Base-by-base conservation (phyloP, 805 yeast genomes). In the Huiozyma naganishii region DNA sequence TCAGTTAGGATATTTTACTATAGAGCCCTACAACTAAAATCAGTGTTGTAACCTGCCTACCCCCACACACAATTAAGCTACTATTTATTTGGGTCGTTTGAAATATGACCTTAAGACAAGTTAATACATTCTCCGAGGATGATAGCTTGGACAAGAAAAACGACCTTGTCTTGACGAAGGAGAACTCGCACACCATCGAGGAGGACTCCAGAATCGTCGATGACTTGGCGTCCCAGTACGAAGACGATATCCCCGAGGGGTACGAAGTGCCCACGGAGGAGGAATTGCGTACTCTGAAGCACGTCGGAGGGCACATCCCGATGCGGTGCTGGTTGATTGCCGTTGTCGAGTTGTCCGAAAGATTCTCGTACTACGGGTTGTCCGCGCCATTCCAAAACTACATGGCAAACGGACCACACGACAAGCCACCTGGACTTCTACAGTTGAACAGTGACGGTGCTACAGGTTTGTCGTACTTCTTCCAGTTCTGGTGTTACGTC, bases 401-500 rank as follows among this genome's bases (percentile, higher is more conserved):
- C 63, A 80, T 84, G 81, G 84, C 80, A 61, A 67, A 76, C 52
- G 51, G 69, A 41, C 68, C 71, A 40, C 53, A 53, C 41, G 71
- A 60, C 59, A 64, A 55, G 52, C 73, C 55, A 33, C 49, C 54
- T 30, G 83, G 87, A 61, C 77, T 80, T 8, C 69, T 84, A 47
- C 72, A 73, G 40, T 68, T 80, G 52, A 79, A 80, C 43, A 67
- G 73, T 45, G 70, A 70, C 46, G 76, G 78, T 50, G 86, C 92
- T 29, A 78, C 83, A 33, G 88, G 83, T 30, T 69, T 83, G 48
- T 74, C 84, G 12, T 77, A 82, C 59, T 77, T 83, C 54, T 78
- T 83, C 71, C 86, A 81, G 58, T 84, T 84, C 59, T 80, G 88
- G 83, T 80, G 88, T 58, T 84, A 83, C 61, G 70, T 83, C 39